Conservation (phyloP, 1,139 yeast species). For the Zygoascus sp. region DNA sequence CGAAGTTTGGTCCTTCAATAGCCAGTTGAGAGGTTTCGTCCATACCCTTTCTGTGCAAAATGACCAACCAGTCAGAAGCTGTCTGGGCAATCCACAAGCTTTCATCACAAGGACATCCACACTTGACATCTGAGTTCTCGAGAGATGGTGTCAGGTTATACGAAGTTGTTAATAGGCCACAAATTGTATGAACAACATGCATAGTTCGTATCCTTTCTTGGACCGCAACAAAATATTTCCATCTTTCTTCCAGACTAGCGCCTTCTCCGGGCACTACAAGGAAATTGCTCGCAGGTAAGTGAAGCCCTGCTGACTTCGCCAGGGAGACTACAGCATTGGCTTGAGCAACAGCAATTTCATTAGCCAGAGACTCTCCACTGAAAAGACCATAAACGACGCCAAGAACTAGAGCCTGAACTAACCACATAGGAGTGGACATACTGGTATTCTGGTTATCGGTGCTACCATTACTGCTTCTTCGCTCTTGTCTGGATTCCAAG, state of each 20-base stretch:
- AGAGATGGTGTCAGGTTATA: constrained; percentile 58
- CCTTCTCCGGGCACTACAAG: constrained; percentile 36
- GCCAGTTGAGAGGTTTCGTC: constrained; percentile 26
- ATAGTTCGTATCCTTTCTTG: constrained; percentile 85
- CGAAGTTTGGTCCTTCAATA: constrained; percentile 29
- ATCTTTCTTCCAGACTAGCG: constrained; percentile 48
- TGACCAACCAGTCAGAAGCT: constrained; percentile 53
- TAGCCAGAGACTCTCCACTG: constrained; percentile 67
- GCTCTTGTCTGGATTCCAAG: constrained; percentile 56
- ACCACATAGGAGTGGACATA: constrained; percentile 66
- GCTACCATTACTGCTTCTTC: constrained; percentile 44
- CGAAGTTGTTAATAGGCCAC: constrained; percentile 64
- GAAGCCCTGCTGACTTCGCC: constrained; percentile 70
- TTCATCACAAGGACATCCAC: constrained; percentile 77
- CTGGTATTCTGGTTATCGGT: constrained; percentile 21
- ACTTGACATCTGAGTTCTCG: constrained; percentile 55
- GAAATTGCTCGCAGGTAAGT: constrained; percentile 48
- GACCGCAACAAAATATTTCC: constrained; percentile 70
- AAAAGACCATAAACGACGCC: constrained; percentile 81
- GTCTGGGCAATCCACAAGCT: constrained; percentile 62
- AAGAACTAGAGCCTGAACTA: constrained; percentile 79
- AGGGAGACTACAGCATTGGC: constrained; percentile 73
- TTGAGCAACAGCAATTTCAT: constrained; percentile 70
- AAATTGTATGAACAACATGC: constrained; percentile 69
- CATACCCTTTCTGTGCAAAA: constrained; percentile 29